Conservation (phyloP, 495 filamentous ascomycete genomes). For the Trichoderma parareesei region DNA sequence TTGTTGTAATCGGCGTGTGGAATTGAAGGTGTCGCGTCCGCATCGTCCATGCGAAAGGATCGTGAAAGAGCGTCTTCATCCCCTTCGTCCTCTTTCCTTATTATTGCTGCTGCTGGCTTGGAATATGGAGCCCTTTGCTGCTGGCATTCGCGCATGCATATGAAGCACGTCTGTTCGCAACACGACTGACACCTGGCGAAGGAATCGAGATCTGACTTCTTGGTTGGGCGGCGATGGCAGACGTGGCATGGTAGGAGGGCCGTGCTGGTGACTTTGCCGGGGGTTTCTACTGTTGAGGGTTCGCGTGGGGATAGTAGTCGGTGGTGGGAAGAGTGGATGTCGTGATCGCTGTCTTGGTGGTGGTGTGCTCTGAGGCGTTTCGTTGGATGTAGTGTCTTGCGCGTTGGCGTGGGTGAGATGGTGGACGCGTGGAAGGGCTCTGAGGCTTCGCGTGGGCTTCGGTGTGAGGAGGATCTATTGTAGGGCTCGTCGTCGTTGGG, state of each 20-base stretch:
- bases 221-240: slow-evolving; percentile 38
- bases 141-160: slow-evolving; percentile 40
- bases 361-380: neutral
- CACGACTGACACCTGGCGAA: slow-evolving; percentile 40
- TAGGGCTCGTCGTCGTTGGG: neutral
- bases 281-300: neutral
- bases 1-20: neutral
- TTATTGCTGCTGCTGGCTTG: neutral
- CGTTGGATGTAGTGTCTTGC: neutral
- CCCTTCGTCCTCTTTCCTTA: neutral
- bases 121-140: slow-evolving; percentile 21
- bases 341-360: neutral
- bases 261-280: neutral
- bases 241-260: slow-evolving; percentile 39
- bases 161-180: slow-evolving; percentile 37
- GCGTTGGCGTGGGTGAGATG: neutral
- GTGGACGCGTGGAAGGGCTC: neutral
- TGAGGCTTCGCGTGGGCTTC: too few species aligned
- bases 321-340: neutral
- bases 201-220: slow-evolving; percentile 40
- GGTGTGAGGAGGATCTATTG: neutral
- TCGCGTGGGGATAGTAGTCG: neutral
- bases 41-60: slow-evolving; percentile 12
- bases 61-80: slow-evolving; percentile 1
- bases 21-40: neutral